A percentile compares a stretch with the other conserved stretches of the same genome.
phyloP scores from a whole-genome alignment of 2,329 filamentous ascomycete genomes.

The Cladosporium austrohemisphaericum region DNA sequence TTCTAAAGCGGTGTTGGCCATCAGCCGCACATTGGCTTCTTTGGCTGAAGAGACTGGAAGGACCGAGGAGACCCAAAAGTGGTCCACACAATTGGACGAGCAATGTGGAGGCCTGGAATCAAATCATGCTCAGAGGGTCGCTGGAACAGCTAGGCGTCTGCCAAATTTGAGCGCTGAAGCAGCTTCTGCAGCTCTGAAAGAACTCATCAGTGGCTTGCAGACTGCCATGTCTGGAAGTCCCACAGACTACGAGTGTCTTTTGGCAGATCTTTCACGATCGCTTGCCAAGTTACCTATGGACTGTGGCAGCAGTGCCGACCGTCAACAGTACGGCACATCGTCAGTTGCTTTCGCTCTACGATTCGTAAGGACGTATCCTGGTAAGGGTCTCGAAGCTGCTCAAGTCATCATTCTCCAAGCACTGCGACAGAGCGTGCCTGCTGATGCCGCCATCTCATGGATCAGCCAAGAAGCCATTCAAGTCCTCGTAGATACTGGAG shows the following conservation, averaged over 20 bases:
- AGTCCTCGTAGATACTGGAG: constrained; percentile 57
- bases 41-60: constrained; percentile 20
- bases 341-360: constrained; percentile 28
- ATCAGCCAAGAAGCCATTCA: constrained; percentile 57
- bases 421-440: constrained; percentile 17
- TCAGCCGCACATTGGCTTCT: constrained; percentile 19
- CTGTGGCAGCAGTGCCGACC: background rate
- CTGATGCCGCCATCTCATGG: constrained; percentile 26
- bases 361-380: constrained; percentile 25
- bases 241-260: constrained; percentile 27
- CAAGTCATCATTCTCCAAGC: constrained; percentile 23
- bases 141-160: constrained; percentile 14
- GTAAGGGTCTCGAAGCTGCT: constrained; percentile 15
- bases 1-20: constrained; percentile 6
- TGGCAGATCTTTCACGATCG: constrained; percentile 19
- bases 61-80: constrained; percentile 12
- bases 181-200: background rate
- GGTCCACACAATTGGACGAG: constrained; percentile 17
- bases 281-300: background rate
- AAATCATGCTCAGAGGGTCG: constrained; percentile 22
- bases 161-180: background rate
- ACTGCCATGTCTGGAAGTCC: constrained; percentile 21
- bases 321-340: background rate
- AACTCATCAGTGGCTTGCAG: constrained; percentile 9
- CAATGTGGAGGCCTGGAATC: constrained; percentile 17